These are phyloP conservation scores for Penicillium rolfsii DNA, from an alignment of 2,329 filamentous ascomycete genomes.

Conservation along the genomic window DNA sequence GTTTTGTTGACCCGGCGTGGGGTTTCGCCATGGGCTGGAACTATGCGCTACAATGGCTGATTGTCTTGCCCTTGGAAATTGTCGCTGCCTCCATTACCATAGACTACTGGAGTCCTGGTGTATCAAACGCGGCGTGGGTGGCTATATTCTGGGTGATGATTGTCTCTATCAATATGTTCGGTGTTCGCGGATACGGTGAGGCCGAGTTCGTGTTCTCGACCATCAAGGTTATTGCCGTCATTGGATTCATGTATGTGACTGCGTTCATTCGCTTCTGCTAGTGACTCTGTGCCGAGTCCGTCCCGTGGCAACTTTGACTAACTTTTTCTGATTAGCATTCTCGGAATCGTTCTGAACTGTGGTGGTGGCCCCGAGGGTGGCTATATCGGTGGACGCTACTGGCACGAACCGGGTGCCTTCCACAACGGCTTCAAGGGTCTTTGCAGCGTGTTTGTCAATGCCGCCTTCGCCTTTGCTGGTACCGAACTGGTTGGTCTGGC, in stretches of 20 bases:
- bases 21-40: slow-evolving; percentile 97
- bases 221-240: slow-evolving; percentile 81
- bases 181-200: slow-evolving; percentile 86
- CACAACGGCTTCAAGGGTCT: slow-evolving; percentile 70
- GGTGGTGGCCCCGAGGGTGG: slow-evolving; percentile 73
- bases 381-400: slow-evolving; percentile 80
- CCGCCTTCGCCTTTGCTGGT: slow-evolving; percentile 65
- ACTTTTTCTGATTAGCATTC: slow-evolving; percentile 58
- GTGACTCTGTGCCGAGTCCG: background rate
- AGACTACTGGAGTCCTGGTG: slow-evolving; percentile 70
- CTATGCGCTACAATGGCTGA: slow-evolving; percentile 86
- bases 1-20: slow-evolving; percentile 92
- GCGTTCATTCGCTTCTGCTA: background rate
- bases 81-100: slow-evolving; percentile 85
- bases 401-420: slow-evolving; percentile 75
- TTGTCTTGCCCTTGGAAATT: slow-evolving; percentile 81
- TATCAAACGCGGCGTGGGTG: slow-evolving; percentile 76
- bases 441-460: slow-evolving; percentile 66
- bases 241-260: slow-evolving; percentile 80
- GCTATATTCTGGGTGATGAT: slow-evolving; percentile 78
- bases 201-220: slow-evolving; percentile 86
- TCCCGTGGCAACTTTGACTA: slow-evolving; percentile 14
- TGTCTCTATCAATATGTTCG: slow-evolving; percentile 81
- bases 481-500: slow-evolving; percentile 65
- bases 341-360: slow-evolving; percentile 83